Percentiles rank a stretch among this genome's conserved stretches.
These are phyloP conservation scores for Flaveria sonorensis DNA, from an alignment of 129 eudicot species.

Conservation along the genomic window DNA sequence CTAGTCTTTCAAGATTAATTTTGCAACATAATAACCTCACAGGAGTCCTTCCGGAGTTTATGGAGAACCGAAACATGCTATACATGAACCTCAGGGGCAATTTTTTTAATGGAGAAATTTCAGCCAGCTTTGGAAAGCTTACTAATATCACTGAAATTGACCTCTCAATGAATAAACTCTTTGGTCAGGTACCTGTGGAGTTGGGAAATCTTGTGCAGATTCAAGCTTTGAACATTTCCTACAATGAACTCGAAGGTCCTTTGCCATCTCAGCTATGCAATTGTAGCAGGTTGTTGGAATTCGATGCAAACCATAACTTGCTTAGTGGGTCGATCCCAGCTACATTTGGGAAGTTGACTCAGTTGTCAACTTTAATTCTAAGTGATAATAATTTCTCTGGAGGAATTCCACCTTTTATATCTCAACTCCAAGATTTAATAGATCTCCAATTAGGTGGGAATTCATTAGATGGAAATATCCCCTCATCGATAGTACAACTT, in stretches of 20 bases:
- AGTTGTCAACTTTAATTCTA: slow-evolving; percentile 47
- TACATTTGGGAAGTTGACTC: slow-evolving; percentile 44
- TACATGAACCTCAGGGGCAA: slow-evolving; percentile 64
- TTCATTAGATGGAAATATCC: slow-evolving; percentile 58
- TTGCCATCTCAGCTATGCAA: slow-evolving; percentile 58
- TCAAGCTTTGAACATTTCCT: slow-evolving; percentile 57
- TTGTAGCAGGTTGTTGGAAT: slow-evolving; percentile 49
- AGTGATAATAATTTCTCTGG: slow-evolving; percentile 61
- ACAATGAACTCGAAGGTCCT: slow-evolving; percentile 60
- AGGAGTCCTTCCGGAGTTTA: slow-evolving; percentile 71
- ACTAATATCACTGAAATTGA: slow-evolving; percentile 48
- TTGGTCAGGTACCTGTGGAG: slow-evolving; percentile 56
- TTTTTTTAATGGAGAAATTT: slow-evolving; percentile 53
- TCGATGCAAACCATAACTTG: slow-evolving; percentile 59
- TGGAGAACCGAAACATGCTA: slow-evolving; percentile 39
- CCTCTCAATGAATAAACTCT: slow-evolving; percentile 56
- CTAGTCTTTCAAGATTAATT: slow-evolving; percentile 62
- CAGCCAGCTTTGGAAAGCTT: slow-evolving; percentile 56
- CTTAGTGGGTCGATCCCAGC: slow-evolving; percentile 62
- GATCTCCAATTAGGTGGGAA: slow-evolving; percentile 72
- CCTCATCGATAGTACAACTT: slow-evolving; percentile 47
- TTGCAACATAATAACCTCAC: slow-evolving; percentile 61
- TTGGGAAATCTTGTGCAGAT: slow-evolving; percentile 61
- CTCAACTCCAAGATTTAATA: slow-evolving; percentile 46
- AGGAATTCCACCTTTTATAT: slow-evolving; percentile 56